phyloP scores from a whole-genome alignment of 2,329 filamentous ascomycete species.

The Monosporascus sp. region DNA sequence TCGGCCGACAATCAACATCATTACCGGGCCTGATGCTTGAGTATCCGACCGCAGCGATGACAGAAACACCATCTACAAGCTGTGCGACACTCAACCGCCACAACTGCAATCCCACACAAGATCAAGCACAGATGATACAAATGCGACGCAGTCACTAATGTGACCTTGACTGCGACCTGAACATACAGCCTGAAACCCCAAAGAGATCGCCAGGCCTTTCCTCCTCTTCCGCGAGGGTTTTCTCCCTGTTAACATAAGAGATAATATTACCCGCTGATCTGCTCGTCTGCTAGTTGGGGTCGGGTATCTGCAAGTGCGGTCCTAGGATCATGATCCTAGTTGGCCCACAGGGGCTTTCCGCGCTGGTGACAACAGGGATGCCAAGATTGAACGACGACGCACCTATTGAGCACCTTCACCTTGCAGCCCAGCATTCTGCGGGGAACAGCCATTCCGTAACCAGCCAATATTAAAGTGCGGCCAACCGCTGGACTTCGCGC shows the following conservation, averaged over 20 bases:
- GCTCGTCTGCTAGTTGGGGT: background rate
- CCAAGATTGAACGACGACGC: slow-evolving; percentile 14
- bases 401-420: slow-evolving; percentile 23
- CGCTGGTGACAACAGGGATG: slow-evolving; percentile 15
- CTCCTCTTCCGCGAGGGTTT: background rate
- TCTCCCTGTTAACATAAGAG: too few relatives aligned
- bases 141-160: too few relatives aligned
- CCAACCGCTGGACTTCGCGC: slow-evolving; percentile 29
- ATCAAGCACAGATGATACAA: too few relatives aligned
- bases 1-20: too few relatives aligned
- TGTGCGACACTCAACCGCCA: too few relatives aligned
- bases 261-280: too few relatives aligned
- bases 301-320: background rate
- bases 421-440: slow-evolving; percentile 34
- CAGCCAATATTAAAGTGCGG: slow-evolving; percentile 51
- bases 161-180: too few relatives aligned
- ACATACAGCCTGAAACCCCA: too few relatives aligned
- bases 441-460: slow-evolving; percentile 32
- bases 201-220: too few relatives aligned
- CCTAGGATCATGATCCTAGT: slow-evolving; percentile 7
- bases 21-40: too few relatives aligned
- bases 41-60: too few relatives aligned
- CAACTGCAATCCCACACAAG: too few relatives aligned
- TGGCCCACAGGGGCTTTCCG: slow-evolving; percentile 21
- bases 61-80: background rate